A percentile compares a stretch with the other conserved stretches of the same genome.
These are phyloP conservation scores for Pseudopyricularia cyperi DNA, from an alignment of 2,329 filamentous ascomycete species.

Conservation along the genomic window DNA sequence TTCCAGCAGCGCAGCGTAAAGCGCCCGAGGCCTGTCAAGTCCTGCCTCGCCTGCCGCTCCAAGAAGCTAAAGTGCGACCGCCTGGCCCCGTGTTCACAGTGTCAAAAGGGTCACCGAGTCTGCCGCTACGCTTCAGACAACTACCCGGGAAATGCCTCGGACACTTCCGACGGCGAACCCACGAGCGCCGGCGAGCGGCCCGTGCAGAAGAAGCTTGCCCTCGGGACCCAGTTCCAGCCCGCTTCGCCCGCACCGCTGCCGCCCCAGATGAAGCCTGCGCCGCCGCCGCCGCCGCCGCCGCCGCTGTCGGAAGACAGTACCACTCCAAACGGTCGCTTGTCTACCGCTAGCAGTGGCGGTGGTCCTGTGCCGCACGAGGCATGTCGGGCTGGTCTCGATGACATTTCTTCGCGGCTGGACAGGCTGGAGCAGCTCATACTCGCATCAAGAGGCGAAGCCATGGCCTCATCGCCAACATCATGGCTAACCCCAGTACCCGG, in stretches of 20 bases:
- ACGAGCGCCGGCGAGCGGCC: conserved; percentile 11
- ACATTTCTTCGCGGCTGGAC: conserved; percentile 36
- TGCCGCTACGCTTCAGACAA: conserved; percentile 38
- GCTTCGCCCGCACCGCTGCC: not conserved
- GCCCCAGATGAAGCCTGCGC: not conserved
- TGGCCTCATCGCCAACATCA: conserved; percentile 1
- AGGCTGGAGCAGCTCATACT: conserved; percentile 38
- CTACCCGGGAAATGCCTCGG: conserved; percentile 28
- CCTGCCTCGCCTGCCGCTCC: conserved; percentile 43
- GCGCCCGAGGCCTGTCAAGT: conserved; percentile 40
- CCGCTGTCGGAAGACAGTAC: not conserved
- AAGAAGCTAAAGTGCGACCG: conserved; percentile 45
- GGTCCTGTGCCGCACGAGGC: not conserved
- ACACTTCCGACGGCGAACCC: conserved; percentile 16
- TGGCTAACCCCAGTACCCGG: not conserved
- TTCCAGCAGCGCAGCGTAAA: conserved; percentile 28
- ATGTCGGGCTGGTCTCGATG: conserved; percentile 21
- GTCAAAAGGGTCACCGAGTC: conserved; percentile 39
- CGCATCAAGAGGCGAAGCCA: conserved; percentile 22
- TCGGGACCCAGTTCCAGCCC: conserved; percentile 3
- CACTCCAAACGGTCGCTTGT: not conserved
- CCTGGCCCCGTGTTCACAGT: conserved; percentile 42
- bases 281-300: not conserved
- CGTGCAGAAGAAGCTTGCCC: conserved; percentile 3
- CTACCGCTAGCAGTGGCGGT: not conserved